Evolutionary conservation across 106 monocot species (phyloP), one percentile per base, ranked within the genome.

Genomic region (Agapanthus africanus): DNA sequence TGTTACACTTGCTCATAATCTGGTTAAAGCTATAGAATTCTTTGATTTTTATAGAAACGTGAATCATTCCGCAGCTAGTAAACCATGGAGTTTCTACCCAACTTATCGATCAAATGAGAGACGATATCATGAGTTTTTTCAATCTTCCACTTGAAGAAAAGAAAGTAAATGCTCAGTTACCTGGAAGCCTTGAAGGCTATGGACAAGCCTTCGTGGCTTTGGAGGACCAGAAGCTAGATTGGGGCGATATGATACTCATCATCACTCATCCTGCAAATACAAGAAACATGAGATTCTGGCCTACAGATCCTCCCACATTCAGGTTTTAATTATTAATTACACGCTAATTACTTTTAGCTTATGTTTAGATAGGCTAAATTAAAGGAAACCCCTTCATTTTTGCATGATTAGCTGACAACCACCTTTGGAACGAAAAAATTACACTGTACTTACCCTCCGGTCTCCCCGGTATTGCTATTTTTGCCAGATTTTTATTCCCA

Each of bases 201-300:
- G 79, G 79, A 36, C 83, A 83, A 61, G 25, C 23, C 1, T 79
- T 83, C 59, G 79, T 83, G 0, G 23, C 46, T 4, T 83, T 79
- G 6, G 63, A 83, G 18, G 60, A 79, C 1, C 78, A 79, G 30
- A 83, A 71, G 39, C 49, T 83, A 0, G 83, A 79, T 28, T 76
- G 83, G 79, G 75, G 33, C 26, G 83, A 83, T 28, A 50, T 76
- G 62, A 40, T 72, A 6, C 32, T 25, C 63, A 49, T 83, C 6
- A 26, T 1, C 0, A 75, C 72, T 13, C 71, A 42, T 16, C 79
- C 83, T 6, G 11, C 8, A 14, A 10, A 13, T 15, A 4, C 11
- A 14, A 76, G 76, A 41, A 71, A 72, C 14, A 0, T 69, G 30
- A 76, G 46, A 32, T 72, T 73, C 37, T 84, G 83, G 83, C 79